Conservation (phyloP, 805 yeast species). For the Nakazawaea anatomiae region DNA sequence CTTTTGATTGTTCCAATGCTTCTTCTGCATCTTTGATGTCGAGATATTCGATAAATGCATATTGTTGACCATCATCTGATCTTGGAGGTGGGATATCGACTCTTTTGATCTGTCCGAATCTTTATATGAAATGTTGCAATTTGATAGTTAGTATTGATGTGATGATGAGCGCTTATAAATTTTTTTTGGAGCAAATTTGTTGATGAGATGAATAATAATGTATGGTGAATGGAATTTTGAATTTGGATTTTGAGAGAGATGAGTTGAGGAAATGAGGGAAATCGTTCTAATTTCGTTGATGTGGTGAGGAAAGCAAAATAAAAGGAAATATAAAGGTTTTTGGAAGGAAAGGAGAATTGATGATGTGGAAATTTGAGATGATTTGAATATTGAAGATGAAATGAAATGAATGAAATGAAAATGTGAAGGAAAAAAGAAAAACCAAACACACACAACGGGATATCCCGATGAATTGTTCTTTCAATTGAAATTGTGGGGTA, state of each 20-base stretch:
- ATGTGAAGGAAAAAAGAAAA: not conserved
- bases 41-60: conserved; percentile 58
- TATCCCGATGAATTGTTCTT: too few species aligned
- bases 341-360: not conserved
- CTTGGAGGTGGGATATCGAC: conserved; percentile 61
- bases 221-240: too few species aligned
- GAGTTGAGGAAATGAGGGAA: too few species aligned
- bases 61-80: conserved; percentile 51
- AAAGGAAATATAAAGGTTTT: not conserved
- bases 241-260: too few species aligned
- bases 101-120: conserved; percentile 52
- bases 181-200: too few species aligned
- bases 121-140: conserved; percentile 14
- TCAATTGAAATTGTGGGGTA: too few species aligned
- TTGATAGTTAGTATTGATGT: not conserved
- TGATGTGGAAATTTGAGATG: conserved; percentile 8
- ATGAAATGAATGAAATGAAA: conserved; percentile 3
- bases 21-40: conserved; percentile 46
- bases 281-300: too few species aligned
- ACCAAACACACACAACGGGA: not conserved
- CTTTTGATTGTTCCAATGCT: conserved; percentile 41
- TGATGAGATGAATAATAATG: not conserved
- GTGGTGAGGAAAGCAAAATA: too few species aligned
- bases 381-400: conserved; percentile 1
- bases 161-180: too few species aligned